Base-by-base conservation (phyloP, 2,329 filamentous ascomycete species). In the Trichoderma oligosporum region DNA sequence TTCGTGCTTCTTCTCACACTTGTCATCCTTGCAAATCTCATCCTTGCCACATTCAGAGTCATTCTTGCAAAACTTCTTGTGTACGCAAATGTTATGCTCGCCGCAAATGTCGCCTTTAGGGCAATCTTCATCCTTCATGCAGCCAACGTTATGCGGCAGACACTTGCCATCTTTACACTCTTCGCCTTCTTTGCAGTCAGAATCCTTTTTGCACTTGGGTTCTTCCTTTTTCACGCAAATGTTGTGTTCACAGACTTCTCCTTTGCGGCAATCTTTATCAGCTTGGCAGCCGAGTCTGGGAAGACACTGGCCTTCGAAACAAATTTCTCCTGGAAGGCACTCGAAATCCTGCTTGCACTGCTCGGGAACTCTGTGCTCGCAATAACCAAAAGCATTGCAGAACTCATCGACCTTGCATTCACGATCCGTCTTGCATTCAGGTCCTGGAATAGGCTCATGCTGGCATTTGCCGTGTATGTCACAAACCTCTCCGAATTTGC, bases 301-400 rank as follows among this genome's bases (percentile, higher is more conserved):
- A 9, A 53, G 4, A 18, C 49, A 53, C 1, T 22, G 24, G 29
- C 11, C 6, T 14, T 33, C 11, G 9, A 27, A 35, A 14, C 49
- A 53, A 18, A 44, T 8, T 18, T 35, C 20, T 4, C 49, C 49
- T 6, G 49, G 38, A 14, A 53, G 49, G 12, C 51, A 54, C 4
- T 38, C 9, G 2, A 6, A 7, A 20, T 54, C 39, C 4, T 2
- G 2, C 14, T 36, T 12, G 31, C 51, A 36, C 22, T 16, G 3
- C 9, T 54, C 39, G 6, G 11, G 14, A 1, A 8, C 9, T 11
- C 29, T 36, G n/a, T 38, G 33, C 31, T 54, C 51, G 29, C 51
- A 54, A 11, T 45, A 45, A 11, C 51, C 51, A 29, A 20, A 54
- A 9, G 39, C 39, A 27, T 54, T 54, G 51, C 51, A 54, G 24